Percentiles rank a stretch among this genome's conserved stretches.
phyloP scores from a whole-genome alignment of 208 protist species.

The Leishmania aethiopica region DNA sequence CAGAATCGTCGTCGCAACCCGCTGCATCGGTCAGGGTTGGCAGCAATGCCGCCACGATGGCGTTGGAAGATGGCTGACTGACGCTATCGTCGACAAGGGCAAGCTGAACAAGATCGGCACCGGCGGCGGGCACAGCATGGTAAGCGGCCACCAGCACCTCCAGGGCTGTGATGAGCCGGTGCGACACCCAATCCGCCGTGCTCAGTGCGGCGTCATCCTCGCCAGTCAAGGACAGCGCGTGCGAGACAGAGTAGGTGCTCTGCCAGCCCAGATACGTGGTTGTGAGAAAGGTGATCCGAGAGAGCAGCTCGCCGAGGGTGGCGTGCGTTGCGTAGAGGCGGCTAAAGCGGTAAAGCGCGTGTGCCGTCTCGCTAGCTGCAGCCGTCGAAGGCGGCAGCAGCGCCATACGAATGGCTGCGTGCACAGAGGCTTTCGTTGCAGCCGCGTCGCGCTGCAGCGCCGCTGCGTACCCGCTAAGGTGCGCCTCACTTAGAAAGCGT shows the following conservation, averaged over 20 bases:
- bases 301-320: conserved; percentile 55
- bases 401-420: conserved; percentile 29
- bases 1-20: conserved; percentile 15
- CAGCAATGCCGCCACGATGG: conserved; percentile 52
- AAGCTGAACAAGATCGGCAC: conserved; percentile 49
- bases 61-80: conserved; percentile 20
- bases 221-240: neutral
- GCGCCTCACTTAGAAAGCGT: conserved; percentile 58
- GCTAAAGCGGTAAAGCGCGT: conserved; percentile 61
- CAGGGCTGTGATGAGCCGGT: conserved; percentile 31
- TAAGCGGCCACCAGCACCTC: conserved; percentile 69
- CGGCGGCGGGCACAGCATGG: conserved; percentile 60
- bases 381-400: conserved; percentile 7
- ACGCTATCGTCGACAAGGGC: conserved; percentile 12
- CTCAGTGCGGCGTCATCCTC: neutral
- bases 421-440: conserved; percentile 29
- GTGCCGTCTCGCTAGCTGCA: neutral
- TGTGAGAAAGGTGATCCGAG: conserved; percentile 56
- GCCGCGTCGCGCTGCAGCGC: conserved; percentile 32
- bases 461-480: conserved; percentile 57
- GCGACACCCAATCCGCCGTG: conserved; percentile 31
- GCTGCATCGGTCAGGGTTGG: neutral
- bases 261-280: conserved; percentile 66
- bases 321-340: conserved; percentile 67
- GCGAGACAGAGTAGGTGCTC: conserved; percentile 26